A percentile compares a stretch with the other conserved stretches of the same genome.
phyloP scores from a whole-genome alignment of 2,329 filamentous ascomycete species.

The Arthroderma uncinatum region DNA sequence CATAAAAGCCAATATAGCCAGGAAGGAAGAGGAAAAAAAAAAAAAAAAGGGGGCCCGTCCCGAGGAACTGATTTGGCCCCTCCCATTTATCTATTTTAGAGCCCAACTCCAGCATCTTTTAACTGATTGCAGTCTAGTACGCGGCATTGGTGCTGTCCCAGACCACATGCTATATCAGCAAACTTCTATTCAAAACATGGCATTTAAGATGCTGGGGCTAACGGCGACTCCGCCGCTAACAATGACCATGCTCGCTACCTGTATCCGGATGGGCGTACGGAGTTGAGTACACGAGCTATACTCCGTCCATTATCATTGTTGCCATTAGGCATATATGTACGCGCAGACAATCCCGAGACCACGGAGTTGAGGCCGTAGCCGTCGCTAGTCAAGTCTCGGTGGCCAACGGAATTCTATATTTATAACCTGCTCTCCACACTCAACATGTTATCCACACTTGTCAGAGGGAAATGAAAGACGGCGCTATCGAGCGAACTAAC shows the following conservation, averaged over 20 bases:
- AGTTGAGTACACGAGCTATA: too few species aligned
- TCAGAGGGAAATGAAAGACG: slow-evolving; percentile 1
- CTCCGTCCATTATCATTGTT: too few species aligned
- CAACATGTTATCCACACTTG: background rate
- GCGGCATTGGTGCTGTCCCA: background rate
- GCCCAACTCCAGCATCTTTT: background rate
- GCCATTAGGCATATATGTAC: background rate
- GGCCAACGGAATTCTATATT: background rate
- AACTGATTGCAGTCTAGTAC: background rate
- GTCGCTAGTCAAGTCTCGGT: background rate
- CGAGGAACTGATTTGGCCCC: slow-evolving; percentile 1
- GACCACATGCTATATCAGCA: background rate
- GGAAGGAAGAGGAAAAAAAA: background rate
- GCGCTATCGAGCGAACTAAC: background rate
- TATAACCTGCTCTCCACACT: background rate
- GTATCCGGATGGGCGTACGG: too few species aligned
- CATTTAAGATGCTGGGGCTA: background rate
- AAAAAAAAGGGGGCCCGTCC: slow-evolving; percentile 2
- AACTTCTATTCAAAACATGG: background rate
- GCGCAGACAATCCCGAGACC: background rate
- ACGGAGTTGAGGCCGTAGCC: slow-evolving; percentile 4
- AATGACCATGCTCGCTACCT: background rate
- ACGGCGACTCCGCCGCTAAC: slow-evolving; percentile 5
- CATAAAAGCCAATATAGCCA: background rate
- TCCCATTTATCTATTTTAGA: background rate